Base-by-base conservation (phyloP, 805 yeast species). In the Lipomyces sp. region DNA sequence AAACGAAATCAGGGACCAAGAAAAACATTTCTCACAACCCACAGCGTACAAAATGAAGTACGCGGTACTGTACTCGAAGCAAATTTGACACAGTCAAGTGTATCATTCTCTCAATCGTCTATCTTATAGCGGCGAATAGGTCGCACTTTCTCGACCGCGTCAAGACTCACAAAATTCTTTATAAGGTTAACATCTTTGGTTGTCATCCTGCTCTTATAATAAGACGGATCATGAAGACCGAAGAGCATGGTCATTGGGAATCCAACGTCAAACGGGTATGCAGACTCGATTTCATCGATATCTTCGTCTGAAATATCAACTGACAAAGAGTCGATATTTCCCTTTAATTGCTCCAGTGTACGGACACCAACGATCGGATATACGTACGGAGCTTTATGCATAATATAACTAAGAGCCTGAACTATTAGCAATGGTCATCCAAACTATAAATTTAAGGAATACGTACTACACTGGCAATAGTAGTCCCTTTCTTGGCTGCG, bases 301-400 rank as follows among this genome's bases (percentile, higher is more conserved):
- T 57, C 60, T 57, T 32, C 60, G 37, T 57, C 60, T n/a, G 50
- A 29, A 29, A 57, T 50, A 18, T 29, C 60, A 4, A 57, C 33
- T 18, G 37, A 30, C 11, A 57, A 33, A 34, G 60, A 50, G 10
- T 57, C 50, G 60, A 57, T 57, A 30, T 57, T 57, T 10, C 50
- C 51, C 13, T 29, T 34, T 2, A 57, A 51, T 18, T 57, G 60
- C 32, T 34, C 53, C 8, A 57, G 10, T 24, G 10, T 57, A 29
- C 60, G 45, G n/a, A 50, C 45, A 57, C 60, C 54, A 50, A 50
- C 54, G 24, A 50, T 24, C 24, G 54, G 54, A 50, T 18, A 50
- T 15, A 50, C 54, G 54, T 42, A 57, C 35, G 60, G 60, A 34
- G 60, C 37, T 24, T 57, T 57, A 24, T 57, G 48, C 60, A 57